These are phyloP conservation scores for Rhynchospora pubera DNA, from an alignment of 176 grass and related monocot genomes.

Conservation along the genomic window DNA sequence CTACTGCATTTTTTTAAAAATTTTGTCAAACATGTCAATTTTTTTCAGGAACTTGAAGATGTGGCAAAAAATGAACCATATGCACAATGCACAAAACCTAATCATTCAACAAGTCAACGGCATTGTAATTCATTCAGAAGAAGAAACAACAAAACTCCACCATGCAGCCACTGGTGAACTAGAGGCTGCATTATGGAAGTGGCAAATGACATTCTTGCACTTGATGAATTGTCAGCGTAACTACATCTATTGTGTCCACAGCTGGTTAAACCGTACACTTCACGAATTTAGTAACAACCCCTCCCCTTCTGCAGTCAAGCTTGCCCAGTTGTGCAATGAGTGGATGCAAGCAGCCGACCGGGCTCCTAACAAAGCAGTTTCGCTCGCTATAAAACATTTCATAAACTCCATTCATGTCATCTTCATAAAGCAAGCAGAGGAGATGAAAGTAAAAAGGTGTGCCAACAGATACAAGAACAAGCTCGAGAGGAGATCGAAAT, in stretches of 20 bases:
- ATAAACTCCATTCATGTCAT: constrained; percentile 69
- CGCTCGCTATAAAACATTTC: constrained; percentile 79
- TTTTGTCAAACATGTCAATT: constrained; percentile 6
- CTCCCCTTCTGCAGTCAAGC: constrained; percentile 48
- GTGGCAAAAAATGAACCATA: constrained; percentile 93
- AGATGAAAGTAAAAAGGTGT: constrained; percentile 69
- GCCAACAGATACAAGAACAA: constrained; percentile 48
- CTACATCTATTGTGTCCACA: constrained; percentile 53
- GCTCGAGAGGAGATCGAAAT: constrained; percentile 71
- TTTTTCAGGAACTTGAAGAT: constrained; percentile 65
- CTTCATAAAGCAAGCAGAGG: constrained; percentile 80
- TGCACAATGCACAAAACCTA: constrained; percentile 74
- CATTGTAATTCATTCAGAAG: constrained; percentile 50
- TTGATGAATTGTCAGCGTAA: constrained; percentile 78
- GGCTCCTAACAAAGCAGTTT: constrained; percentile 68
- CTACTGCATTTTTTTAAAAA: not conserved
- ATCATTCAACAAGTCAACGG: constrained; percentile 85
- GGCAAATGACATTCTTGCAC: constrained; percentile 80
- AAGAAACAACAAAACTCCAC: constrained; percentile 78
- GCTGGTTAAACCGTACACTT: constrained; percentile 83
- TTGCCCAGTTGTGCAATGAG: constrained; percentile 70
- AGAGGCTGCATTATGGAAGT: constrained; percentile 64
- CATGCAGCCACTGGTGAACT: constrained; percentile 69
- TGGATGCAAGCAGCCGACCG: constrained; percentile 84
- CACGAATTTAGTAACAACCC: constrained; percentile 48